phyloP scores from a whole-genome alignment of 1,139 yeast genomes.

The Kurtzmaniella quercitrusa region DNA sequence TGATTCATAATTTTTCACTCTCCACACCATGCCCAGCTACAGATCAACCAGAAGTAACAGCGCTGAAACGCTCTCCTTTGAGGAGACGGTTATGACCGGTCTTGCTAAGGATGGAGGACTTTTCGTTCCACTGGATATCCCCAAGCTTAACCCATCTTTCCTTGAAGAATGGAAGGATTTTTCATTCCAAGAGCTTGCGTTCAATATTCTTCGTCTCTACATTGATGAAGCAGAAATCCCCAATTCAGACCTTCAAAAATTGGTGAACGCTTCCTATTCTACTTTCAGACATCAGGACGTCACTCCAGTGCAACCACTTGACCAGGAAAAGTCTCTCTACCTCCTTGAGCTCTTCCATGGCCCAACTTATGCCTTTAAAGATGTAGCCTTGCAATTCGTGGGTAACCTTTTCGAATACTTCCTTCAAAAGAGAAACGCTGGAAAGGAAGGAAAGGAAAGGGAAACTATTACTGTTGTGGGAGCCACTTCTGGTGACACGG shows the following conservation, averaged over 20 bases:
- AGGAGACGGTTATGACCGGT: constrained; percentile 90
- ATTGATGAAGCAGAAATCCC: constrained; percentile 69
- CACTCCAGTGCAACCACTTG: constrained; percentile 72
- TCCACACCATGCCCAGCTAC: constrained; percentile 41
- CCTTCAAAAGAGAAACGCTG: constrained; percentile 69
- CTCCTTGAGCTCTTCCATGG: constrained; percentile 95
- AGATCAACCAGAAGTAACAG: constrained; percentile 80
- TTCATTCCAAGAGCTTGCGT: constrained; percentile 81
- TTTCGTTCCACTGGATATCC: constrained; percentile 81
- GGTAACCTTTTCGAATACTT: constrained; percentile 95
- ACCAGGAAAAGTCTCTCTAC: constrained; percentile 56
- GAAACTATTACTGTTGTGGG: constrained; percentile 94
- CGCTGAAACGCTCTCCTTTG: constrained; percentile 62
- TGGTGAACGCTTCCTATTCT: constrained; percentile 72
- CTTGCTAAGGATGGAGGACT: constrained; percentile 96
- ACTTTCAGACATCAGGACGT: constrained; percentile 84
- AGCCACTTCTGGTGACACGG: constrained; percentile 98
- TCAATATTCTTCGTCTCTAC: constrained; percentile 77
- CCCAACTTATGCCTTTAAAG: constrained; percentile 98
- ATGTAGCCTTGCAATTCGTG: constrained; percentile 95
- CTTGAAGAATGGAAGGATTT: constrained; percentile 67
- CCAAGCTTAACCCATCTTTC: constrained; percentile 58
- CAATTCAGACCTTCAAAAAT: constrained; percentile 54
- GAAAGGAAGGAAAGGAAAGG: constrained; percentile 52
- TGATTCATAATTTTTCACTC: constrained; percentile 1